These are phyloP conservation scores for Oryza glaberrima DNA, from an alignment of 176 grass and related monocot species.

Conservation along the genomic window DNA sequence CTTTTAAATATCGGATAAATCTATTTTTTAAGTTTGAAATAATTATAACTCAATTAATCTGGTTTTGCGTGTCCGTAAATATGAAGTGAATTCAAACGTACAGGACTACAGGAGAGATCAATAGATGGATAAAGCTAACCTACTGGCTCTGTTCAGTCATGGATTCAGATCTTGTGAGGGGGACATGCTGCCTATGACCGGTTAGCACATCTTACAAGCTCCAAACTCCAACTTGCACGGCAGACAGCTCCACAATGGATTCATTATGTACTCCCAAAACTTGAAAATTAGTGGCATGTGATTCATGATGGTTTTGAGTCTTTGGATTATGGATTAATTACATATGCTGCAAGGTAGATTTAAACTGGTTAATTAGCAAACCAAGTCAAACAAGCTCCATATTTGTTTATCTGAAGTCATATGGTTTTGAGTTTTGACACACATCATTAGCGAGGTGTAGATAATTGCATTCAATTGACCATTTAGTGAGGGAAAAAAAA, in stretches of 20 bases:
- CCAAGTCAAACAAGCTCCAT: not conserved
- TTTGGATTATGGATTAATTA: not conserved
- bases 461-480: not conserved
- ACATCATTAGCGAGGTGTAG: not conserved
- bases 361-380: not conserved
- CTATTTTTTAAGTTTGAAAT: too few relatives aligned
- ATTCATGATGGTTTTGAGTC: not conserved
- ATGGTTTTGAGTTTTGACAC: conserved; percentile 23
- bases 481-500: not conserved
- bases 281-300: not conserved
- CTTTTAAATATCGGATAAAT: too few relatives aligned
- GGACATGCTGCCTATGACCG: conserved; percentile 20
- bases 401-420: not conserved
- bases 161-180: conserved; percentile 32
- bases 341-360: not conserved
- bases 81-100: not conserved
- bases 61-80: not conserved
- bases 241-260: not conserved
- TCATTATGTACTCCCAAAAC: not conserved
- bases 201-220: not conserved
- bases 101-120: conserved; percentile 37
- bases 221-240: conserved; percentile 13
- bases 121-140: not conserved
- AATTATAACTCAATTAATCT: too few relatives aligned
- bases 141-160: conserved; percentile 1